Percentiles rank a stretch among this genome's conserved stretches.
phyloP scores from a whole-genome alignment of 2,329 filamentous ascomycete genomes.

The Ophiocordyceps camponoti-rufipedis region DNA sequence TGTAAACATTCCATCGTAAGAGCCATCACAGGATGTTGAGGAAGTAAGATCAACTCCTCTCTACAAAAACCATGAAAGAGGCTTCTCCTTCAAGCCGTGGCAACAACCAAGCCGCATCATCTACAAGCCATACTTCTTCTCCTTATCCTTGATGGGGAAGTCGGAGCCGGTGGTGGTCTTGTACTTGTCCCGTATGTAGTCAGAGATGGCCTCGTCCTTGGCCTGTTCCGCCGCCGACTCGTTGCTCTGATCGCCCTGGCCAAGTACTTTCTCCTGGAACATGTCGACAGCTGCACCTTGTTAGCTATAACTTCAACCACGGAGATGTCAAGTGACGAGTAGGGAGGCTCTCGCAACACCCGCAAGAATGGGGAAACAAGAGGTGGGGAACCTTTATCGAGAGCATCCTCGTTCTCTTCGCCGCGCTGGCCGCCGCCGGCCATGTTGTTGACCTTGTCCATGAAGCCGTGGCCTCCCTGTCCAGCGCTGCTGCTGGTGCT shows the following conservation, averaged over 20 bases:
- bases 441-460: conserved; percentile 51
- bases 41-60: no score
- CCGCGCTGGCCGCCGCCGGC: conserved; percentile 56
- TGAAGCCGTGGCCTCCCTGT: conserved; percentile 24
- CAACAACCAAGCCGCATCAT: background rate
- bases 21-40: no score
- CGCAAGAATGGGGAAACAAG: background rate
- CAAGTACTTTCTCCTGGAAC: conserved; percentile 58
- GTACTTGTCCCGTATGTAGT: conserved; percentile 54
- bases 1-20: no score
- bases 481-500: background rate
- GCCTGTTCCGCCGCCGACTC: conserved; percentile 61
- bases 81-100: no score
- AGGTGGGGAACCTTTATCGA: conserved; percentile 48
- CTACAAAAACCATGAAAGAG: no score
- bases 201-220: conserved; percentile 64
- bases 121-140: conserved; percentile 16
- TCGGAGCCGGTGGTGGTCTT: conserved; percentile 51
- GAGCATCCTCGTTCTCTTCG: conserved; percentile 67
- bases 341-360: no score
- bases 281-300: conserved; percentile 46
- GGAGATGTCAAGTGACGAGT: background rate
- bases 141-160: conserved; percentile 52
- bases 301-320: no score
- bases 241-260: conserved; percentile 52